Base-by-base conservation (phyloP, 2,329 filamentous ascomycete genomes). In the Trichophyton equinum region DNA sequence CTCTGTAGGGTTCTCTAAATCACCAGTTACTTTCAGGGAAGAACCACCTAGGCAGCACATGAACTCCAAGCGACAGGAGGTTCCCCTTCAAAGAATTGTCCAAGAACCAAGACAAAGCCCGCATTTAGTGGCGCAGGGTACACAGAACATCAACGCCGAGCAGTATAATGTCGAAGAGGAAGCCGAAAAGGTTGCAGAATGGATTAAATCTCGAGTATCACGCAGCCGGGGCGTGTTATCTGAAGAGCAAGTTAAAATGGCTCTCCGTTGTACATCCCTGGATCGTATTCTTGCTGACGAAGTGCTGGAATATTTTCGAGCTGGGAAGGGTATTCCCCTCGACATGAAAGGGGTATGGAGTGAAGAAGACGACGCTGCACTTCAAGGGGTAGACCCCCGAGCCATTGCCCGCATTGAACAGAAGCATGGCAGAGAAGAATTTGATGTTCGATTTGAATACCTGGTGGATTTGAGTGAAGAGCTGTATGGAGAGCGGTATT, bases 331-430 rank as follows among this genome's bases (percentile, higher is more conserved):
- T 1, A 71, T 79, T 20, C 77, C 78, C 0, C 59, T 67, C 11
- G 62, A 77, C 58, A 71, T 75, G 60, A 71, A 63, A 15, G 78
- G 78, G 3, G 74, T 79, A 18, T 80, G 78, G 78, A 79, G 77
- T 5, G 63, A 70, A 8, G 69, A 73, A 44, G 78, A 80, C 61
- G 78, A 80, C 61, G 62, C 68, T 33, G 67, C 67, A 22, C 60
- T 79, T 36, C 64, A 72, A 42, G 71, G 70, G 7, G 51, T 46
- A 2, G 68, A 78, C 64, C 66, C 64, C 27, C 69, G 69, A 18
- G 67, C 63, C 1, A 68, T 78, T 22, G 62, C 72, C 42, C 67
- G 67, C 40, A 65, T 77, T 27, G 57, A 74, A 58, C 63, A 71
- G 51, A 79, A 79, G 63, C 78, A 80, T 67, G 78, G 78, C 2